Evolutionary conservation across 73 alveolate genomes (phyloP).

Genomic region (Paraurostyla sp.): DNA sequence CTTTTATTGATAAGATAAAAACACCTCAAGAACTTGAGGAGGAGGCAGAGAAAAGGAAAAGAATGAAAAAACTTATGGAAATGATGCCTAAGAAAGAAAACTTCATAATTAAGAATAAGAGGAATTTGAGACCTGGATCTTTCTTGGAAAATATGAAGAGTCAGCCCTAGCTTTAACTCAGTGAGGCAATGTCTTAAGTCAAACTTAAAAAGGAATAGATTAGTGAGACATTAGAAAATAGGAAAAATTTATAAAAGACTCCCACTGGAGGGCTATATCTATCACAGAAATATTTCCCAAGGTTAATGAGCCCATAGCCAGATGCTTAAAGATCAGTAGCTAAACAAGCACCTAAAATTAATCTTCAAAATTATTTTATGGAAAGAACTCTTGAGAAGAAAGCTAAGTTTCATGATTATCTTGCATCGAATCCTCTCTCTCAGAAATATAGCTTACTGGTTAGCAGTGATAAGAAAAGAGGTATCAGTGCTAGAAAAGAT

Average conservation of each 20-base stretch:
- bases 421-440: too few species aligned
- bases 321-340: not conserved
- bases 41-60: constrained; percentile 12
- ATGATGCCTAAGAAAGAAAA: not conserved
- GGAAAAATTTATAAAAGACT: too few species aligned
- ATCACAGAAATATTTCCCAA: not conserved
- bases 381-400: not conserved
- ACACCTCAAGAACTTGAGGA: constrained; percentile 4
- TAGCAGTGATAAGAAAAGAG: too few species aligned
- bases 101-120: not conserved
- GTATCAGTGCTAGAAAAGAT: too few species aligned
- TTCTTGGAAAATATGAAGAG: too few species aligned
- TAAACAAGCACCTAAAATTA: too few species aligned
- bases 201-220: not conserved
- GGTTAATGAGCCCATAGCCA: not conserved
- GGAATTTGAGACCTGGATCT: not conserved
- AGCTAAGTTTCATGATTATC: not conserved
- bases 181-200: not conserved
- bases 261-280: too few species aligned
- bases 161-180: not conserved
- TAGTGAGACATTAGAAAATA: too few species aligned
- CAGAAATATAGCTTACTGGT: too few species aligned
- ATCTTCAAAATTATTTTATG: not conserved
- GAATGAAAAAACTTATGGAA: not conserved
- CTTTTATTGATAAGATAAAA: not conserved